Evolutionary conservation across 352 stramenopile species (phyloP).

Genomic region (Pythium dissotocum): DNA sequence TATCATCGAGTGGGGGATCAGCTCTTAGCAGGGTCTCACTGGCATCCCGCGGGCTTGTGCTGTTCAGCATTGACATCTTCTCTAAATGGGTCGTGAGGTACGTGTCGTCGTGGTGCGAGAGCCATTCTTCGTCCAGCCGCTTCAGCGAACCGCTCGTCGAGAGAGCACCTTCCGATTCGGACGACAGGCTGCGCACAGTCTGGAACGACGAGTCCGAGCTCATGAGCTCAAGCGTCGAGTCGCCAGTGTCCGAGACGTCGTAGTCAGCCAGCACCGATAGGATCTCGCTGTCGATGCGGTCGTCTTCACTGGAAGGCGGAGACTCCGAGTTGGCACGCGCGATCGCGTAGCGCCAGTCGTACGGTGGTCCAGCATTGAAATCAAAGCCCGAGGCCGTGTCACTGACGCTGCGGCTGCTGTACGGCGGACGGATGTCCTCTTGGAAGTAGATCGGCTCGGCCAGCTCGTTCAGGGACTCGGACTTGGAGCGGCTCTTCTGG

Average conservation of each 20-base stretch:
- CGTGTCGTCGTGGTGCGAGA: constrained; percentile 31
- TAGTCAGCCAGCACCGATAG: constrained; percentile 68
- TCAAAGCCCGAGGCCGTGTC: constrained; percentile 31
- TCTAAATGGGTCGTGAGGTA: constrained; percentile 65
- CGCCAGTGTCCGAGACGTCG: constrained; percentile 34
- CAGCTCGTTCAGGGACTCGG: constrained; percentile 49
- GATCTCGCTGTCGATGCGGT: constrained; percentile 78
- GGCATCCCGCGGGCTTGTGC: constrained; percentile 6
- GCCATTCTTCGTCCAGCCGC: constrained; percentile 21
- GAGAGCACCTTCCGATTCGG: neutral
- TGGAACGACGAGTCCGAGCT: constrained; percentile 5
- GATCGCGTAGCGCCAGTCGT: constrained; percentile 27
- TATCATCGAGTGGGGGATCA: neutral
- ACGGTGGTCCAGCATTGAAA: constrained; percentile 16
- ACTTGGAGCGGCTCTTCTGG: constrained; percentile 60
- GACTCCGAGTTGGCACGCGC: constrained; percentile 25
- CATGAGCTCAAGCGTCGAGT: constrained; percentile 25
- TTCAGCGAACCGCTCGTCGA: neutral
- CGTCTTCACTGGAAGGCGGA: constrained; percentile 51
- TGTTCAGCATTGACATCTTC: constrained; percentile 56
- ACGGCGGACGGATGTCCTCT: constrained; percentile 28
- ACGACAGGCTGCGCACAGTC: constrained; percentile 9
- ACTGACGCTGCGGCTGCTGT: constrained; percentile 38
- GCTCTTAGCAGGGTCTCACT: neutral
- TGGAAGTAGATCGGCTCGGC: constrained; percentile 30